A percentile compares a stretch with the other conserved stretches of the same genome.
phyloP scores from a whole-genome alignment of 305 asterid species.

The Plantago lanceolata region DNA sequence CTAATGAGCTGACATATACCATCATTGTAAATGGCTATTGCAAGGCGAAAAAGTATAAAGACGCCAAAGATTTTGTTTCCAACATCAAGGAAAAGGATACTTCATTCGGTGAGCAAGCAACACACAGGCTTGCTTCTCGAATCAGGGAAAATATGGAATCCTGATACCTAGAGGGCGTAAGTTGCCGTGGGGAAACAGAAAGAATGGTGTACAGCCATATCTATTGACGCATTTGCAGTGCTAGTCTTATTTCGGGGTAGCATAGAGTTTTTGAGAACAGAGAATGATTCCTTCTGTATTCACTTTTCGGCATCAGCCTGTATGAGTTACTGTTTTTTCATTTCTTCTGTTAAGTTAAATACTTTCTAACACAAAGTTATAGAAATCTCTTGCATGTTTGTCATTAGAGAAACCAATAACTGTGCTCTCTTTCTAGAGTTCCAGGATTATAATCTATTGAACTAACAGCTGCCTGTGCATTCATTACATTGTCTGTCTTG shows the following conservation, averaged over 20 bases:
- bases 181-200: no score
- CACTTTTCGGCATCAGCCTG: no score
- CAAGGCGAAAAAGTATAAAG: constrained; percentile 57
- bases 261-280: background rate
- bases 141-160: constrained; percentile 67
- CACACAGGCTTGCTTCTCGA: constrained; percentile 54
- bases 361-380: background rate
- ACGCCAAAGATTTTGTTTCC: constrained; percentile 66
- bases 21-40: constrained; percentile 78
- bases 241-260: background rate
- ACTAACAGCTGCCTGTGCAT: no score
- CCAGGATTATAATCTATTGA: no score
- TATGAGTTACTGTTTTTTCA: background rate
- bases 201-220: background rate
- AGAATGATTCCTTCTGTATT: background rate
- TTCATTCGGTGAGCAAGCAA: constrained; percentile 41
- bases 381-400: background rate
- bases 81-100: constrained; percentile 48
- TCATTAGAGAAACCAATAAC: background rate
- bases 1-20: constrained; percentile 79
- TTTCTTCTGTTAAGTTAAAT: background rate
- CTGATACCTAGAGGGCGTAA: no score
- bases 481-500: no score
- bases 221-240: background rate
- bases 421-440: no score